Evolutionary conservation across 441 rosid genomes (phyloP).

Genomic region (Populus hybrid): DNA sequence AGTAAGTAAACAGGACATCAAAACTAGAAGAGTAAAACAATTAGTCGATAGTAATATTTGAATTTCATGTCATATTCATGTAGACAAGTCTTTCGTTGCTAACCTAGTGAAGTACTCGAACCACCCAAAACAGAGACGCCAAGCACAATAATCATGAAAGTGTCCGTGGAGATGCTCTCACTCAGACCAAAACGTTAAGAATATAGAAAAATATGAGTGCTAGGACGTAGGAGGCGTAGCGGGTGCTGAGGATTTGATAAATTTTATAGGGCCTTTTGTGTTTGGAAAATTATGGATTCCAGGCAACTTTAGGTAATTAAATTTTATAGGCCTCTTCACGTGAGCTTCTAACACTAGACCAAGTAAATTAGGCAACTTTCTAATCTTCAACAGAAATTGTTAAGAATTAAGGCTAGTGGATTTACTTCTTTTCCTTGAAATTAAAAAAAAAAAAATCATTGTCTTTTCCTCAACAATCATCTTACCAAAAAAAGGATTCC

Average conservation of each 20-base stretch:
- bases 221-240: not conserved
- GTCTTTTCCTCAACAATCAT: not conserved
- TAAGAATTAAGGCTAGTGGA: not conserved
- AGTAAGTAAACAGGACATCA: not conserved
- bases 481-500: not conserved
- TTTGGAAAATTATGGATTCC: not conserved
- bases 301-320: too few relatives aligned
- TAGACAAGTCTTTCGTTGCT: not conserved
- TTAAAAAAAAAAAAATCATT: not conserved
- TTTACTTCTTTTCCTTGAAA: not conserved
- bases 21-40: not conserved
- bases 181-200: not conserved
- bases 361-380: not conserved
- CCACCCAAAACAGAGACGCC: conserved; percentile 11
- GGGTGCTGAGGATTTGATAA: not conserved
- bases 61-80: not conserved
- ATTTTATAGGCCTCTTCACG: not conserved
- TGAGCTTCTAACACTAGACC: not conserved
- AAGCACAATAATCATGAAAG: not conserved
- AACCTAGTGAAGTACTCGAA: conserved; percentile 5
- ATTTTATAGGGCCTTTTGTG: not conserved
- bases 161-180: not conserved
- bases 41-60: not conserved
- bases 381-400: not conserved
- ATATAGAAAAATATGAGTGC: not conserved